Evolutionary conservation across 768 basidiomycete species (phyloP).

Genomic region (Termitomyces heimii): DNA sequence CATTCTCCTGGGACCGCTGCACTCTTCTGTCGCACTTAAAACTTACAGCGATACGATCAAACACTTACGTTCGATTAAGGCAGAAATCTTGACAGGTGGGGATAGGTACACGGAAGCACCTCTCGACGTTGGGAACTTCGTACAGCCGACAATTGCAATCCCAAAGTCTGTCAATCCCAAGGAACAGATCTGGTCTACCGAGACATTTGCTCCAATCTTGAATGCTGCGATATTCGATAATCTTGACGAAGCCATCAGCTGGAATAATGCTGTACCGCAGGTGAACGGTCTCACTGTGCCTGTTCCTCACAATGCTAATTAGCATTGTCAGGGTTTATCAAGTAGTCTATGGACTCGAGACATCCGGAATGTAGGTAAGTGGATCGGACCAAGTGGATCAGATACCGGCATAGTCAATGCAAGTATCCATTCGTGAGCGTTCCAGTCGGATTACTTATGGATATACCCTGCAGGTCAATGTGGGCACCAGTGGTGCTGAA

Average conservation of each 20-base stretch:
- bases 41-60: slow-evolving; percentile 59
- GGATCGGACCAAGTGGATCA: slow-evolving; percentile 86
- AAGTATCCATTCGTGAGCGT: slow-evolving; percentile 22
- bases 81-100: slow-evolving; percentile 76
- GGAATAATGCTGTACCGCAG: slow-evolving; percentile 89
- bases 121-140: slow-evolving; percentile 75
- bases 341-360: slow-evolving; percentile 90
- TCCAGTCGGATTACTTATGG: slow-evolving; percentile 7
- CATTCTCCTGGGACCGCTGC: slow-evolving; percentile 85
- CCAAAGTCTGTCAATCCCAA: slow-evolving; percentile 50
- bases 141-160: slow-evolving; percentile 80
- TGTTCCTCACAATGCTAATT: slow-evolving; percentile 8
- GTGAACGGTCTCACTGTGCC: slow-evolving; percentile 23
- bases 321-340: slow-evolving; percentile 59
- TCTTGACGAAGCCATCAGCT: slow-evolving; percentile 78
- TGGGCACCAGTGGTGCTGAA: slow-evolving; percentile 55
- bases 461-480: slow-evolving; percentile 39
- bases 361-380: slow-evolving; percentile 78
- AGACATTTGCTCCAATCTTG: slow-evolving; percentile 87
- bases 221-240: slow-evolving; percentile 84
- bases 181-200: slow-evolving; percentile 66
- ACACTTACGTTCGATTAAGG: slow-evolving; percentile 56
- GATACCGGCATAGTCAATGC: slow-evolving; percentile 94
- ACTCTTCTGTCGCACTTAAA: slow-evolving; percentile 62
- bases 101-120: slow-evolving; percentile 43